A percentile compares a stretch with the other conserved stretches of the same genome.
Evolutionary conservation across 176 grass and related monocot genomes (phyloP).

Genomic region (Oryza meyeriana): DNA sequence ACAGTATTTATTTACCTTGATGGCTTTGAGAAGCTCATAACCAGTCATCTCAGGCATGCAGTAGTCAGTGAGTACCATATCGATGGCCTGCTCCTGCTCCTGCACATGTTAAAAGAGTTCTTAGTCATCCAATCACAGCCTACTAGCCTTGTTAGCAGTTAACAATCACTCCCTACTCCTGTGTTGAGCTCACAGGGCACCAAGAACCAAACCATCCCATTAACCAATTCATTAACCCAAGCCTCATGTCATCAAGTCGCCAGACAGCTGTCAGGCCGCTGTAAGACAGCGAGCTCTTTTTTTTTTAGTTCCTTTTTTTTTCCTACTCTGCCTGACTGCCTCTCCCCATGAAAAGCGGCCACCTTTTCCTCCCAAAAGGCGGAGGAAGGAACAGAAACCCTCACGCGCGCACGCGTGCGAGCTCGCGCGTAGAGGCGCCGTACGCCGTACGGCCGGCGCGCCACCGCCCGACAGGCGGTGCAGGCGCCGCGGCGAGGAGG

Average conservation of each 20-base stretch:
- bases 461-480: slow-evolving; percentile 16
- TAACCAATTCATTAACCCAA: background rate
- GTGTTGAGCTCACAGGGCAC: background rate
- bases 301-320: background rate
- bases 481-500: background rate
- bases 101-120: slow-evolving; percentile 5
- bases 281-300: background rate
- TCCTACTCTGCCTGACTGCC: background rate
- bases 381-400: slow-evolving; percentile 20
- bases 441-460: background rate
- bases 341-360: slow-evolving; percentile 35
- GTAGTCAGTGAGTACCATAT: slow-evolving; percentile 96
- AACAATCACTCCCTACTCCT: background rate
- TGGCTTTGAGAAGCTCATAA: slow-evolving; percentile 84
- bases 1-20: slow-evolving; percentile 57
- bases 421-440: background rate
- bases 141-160: background rate
- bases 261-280: slow-evolving; percentile 24
- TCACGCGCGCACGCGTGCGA: slow-evolving; percentile 34
- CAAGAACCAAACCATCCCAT: background rate
- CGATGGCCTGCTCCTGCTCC: slow-evolving; percentile 77
- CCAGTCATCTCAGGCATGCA: slow-evolving; percentile 99
- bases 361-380: slow-evolving; percentile 40
- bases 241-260: background rate
- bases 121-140: background rate